Percentiles rank a stretch among this genome's conserved stretches.
phyloP scores from a whole-genome alignment of 345 rosid genomes.

The Heritiera littoralis region DNA sequence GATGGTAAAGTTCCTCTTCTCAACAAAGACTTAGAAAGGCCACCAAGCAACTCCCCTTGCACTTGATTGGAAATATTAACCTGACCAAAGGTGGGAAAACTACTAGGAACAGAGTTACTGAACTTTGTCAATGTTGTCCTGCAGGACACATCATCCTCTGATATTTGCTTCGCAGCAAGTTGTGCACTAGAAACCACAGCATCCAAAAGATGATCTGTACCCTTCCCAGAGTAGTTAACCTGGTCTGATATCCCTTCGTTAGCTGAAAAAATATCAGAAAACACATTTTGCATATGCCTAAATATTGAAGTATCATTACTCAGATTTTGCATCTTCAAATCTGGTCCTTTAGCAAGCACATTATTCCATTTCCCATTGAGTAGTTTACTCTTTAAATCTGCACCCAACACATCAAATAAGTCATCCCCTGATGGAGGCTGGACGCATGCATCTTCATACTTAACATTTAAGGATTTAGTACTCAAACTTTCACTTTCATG shows the following conservation, averaged over 20 bases:
- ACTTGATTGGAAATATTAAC: conserved; percentile 39
- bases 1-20: conserved; percentile 44
- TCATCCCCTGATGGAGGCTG: conserved; percentile 62
- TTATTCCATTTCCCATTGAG: conserved; percentile 38
- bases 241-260: conserved; percentile 38
- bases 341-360: conserved; percentile 28
- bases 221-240: conserved; percentile 33
- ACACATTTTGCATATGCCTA: conserved; percentile 38
- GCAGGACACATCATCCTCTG: conserved; percentile 71
- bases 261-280: conserved; percentile 41
- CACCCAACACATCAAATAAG: conserved; percentile 79
- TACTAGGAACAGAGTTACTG: conserved; percentile 56
- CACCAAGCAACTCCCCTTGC: conserved; percentile 38
- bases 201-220: conserved; percentile 79
- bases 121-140: conserved; percentile 67
- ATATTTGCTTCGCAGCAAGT: conserved; percentile 61
- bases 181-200: conserved; percentile 79
- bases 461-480: conserved; percentile 23
- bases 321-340: conserved; percentile 36
- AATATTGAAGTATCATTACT: conserved; percentile 38
- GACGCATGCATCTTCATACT: conserved; percentile 36
- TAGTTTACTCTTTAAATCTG: conserved; percentile 62
- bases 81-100: conserved; percentile 35
- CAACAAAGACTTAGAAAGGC: conserved; percentile 38
- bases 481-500: conserved; percentile 31